Evolutionary conservation across 495 filamentous ascomycete genomes (phyloP).

Genomic region (Wilcoxina mikolae): DNA sequence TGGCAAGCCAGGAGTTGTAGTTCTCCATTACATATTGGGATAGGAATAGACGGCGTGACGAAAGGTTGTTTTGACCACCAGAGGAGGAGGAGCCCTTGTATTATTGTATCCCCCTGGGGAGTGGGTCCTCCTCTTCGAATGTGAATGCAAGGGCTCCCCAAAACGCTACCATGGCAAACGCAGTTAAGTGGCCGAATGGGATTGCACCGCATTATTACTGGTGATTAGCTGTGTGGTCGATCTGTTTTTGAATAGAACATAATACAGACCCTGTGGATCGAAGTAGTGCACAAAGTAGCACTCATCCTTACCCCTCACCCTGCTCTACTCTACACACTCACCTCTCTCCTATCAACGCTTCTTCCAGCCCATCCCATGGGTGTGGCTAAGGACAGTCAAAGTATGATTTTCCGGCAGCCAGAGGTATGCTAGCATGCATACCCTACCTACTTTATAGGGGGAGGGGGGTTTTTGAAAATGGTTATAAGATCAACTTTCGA

Average conservation of each 20-base stretch:
- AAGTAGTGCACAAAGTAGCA: conserved; percentile 68
- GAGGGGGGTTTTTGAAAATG: too few relatives aligned
- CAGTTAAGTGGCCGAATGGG: conserved; percentile 61
- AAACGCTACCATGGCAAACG: conserved; percentile 69
- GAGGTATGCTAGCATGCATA: too few relatives aligned
- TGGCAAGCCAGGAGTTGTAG: conserved; percentile 59
- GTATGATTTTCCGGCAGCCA: too few relatives aligned
- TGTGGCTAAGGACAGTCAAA: too few relatives aligned
- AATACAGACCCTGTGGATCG: conserved; percentile 42
- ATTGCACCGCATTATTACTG: conserved; percentile 39
- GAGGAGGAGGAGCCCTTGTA: conserved; percentile 57
- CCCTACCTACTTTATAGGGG: too few relatives aligned
- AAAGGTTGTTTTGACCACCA: conserved; percentile 58
- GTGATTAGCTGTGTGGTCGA: background rate
- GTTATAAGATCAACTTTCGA: too few relatives aligned
- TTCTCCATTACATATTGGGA: conserved; percentile 65
- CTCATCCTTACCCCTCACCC: too few relatives aligned
- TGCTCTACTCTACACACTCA: too few relatives aligned
- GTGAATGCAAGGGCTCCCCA: conserved; percentile 67
- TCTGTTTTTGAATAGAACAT: too few relatives aligned
- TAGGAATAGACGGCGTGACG: conserved; percentile 64
- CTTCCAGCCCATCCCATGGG: too few relatives aligned
- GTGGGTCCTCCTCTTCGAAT: conserved; percentile 39
- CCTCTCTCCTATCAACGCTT: too few relatives aligned
- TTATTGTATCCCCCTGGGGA: conserved; percentile 53